These are phyloP conservation scores for Crithidia expoeki DNA, from an alignment of 208 protist genomes.

Conservation along the genomic window DNA sequence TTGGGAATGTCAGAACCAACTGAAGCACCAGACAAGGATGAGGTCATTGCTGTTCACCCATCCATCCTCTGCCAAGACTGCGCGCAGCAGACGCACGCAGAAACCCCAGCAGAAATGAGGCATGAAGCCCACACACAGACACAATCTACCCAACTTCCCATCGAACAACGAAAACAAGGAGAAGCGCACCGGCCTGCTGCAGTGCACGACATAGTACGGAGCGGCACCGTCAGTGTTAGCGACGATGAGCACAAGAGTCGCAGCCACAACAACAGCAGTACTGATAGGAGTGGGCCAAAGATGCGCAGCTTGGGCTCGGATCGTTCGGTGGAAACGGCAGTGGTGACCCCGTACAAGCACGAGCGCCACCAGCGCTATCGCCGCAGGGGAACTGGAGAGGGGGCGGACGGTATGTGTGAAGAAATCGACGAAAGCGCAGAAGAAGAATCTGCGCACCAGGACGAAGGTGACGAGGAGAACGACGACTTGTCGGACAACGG, in stretches of 20 bases:
- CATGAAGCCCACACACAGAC: slow-evolving; percentile 10
- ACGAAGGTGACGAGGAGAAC: background rate
- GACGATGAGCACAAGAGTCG: background rate
- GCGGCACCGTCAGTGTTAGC: background rate
- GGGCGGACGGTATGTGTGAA: background rate
- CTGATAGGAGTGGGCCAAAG: background rate
- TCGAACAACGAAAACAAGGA: background rate
- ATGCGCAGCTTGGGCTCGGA: background rate
- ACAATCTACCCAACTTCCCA: background rate
- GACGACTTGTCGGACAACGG: slow-evolving; percentile 1
- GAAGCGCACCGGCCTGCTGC: background rate
- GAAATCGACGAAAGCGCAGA: background rate
- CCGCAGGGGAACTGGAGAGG: background rate
- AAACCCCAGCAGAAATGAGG: background rate
- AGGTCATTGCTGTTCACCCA: background rate
- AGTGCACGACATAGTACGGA: background rate
- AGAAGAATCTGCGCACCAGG: background rate
- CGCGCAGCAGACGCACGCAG: slow-evolving; percentile 4
- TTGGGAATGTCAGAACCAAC: background rate
- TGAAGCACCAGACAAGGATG: background rate
- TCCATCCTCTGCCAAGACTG: background rate
- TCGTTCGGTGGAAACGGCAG: slow-evolving; percentile 11
- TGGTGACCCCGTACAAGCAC: slow-evolving; percentile 12
- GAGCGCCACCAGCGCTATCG: background rate
- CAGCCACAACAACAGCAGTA: background rate